phyloP scores from a whole-genome alignment of 2,329 filamentous ascomycete genomes.

The Scorias spongiosa region DNA sequence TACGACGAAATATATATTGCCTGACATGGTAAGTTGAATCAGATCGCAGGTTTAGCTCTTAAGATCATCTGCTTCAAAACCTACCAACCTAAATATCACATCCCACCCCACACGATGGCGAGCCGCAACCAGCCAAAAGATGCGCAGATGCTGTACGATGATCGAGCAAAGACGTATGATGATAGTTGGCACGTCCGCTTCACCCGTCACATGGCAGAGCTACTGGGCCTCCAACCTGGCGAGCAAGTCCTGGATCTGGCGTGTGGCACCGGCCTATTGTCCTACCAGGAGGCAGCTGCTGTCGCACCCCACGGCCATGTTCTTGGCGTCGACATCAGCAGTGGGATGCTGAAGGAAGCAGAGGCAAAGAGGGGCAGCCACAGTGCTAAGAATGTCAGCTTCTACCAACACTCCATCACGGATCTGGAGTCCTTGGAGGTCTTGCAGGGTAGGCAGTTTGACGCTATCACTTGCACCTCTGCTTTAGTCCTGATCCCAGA shows the following conservation, averaged over 20 bases:
- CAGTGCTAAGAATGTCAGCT: slow-evolving; percentile 17
- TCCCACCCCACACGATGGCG: background rate
- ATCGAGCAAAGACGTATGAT: slow-evolving; percentile 23
- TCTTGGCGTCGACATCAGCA: slow-evolving; percentile 26
- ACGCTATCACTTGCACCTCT: slow-evolving; percentile 25
- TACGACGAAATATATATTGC: no score
- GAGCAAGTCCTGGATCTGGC: slow-evolving; percentile 31
- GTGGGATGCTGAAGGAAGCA: slow-evolving; percentile 27
- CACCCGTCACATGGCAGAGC: slow-evolving; percentile 22
- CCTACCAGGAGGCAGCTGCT: slow-evolving; percentile 23
- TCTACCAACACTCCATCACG: slow-evolving; percentile 24
- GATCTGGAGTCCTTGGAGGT: slow-evolving; percentile 15
- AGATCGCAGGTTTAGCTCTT: no score
- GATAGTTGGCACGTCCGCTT: slow-evolving; percentile 27
- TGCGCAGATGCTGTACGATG: slow-evolving; percentile 18
- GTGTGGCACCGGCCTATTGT: slow-evolving; percentile 31
- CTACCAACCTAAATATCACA: no score
- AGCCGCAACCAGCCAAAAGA: slow-evolving; percentile 4
- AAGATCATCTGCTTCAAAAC: no score
- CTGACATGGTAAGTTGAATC: no score
- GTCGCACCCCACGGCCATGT: slow-evolving; percentile 25
- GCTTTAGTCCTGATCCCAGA: slow-evolving; percentile 27
- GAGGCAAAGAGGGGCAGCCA: slow-evolving; percentile 14
- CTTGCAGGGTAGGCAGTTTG: slow-evolving; percentile 10
- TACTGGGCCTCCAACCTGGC: slow-evolving; percentile 15